A percentile compares a stretch with the other conserved stretches of the same genome.
These are phyloP conservation scores for Cryptococcus maquisensis DNA, from an alignment of 1,284 basidiomycete species.

Conservation along the genomic window DNA sequence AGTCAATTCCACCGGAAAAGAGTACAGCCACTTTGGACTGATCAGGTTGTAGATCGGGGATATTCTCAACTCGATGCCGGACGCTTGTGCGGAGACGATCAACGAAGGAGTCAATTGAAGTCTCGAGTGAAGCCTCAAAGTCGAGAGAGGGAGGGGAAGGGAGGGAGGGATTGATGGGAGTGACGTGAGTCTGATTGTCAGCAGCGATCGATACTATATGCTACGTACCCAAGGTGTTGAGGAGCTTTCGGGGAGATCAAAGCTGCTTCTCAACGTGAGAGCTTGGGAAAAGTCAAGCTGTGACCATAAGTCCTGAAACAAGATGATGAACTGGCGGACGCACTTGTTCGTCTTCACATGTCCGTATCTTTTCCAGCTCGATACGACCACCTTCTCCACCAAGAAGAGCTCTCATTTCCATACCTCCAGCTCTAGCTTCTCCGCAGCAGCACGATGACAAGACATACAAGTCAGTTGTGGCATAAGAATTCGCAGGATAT, in stretches of 20 bases:
- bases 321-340: not conserved
- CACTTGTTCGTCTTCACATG: not conserved
- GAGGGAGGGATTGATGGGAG: constrained; percentile 24
- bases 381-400: constrained; percentile 36
- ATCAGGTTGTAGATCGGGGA: constrained; percentile 37
- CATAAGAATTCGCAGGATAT: constrained; percentile 7
- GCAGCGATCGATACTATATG: not conserved
- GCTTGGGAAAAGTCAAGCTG: constrained; percentile 10
- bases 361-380: constrained; percentile 10
- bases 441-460: constrained; percentile 29
- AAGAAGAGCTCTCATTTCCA: constrained; percentile 29
- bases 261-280: not conserved
- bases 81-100: constrained; percentile 47
- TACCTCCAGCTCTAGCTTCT: constrained; percentile 10
- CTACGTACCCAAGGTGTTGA: constrained; percentile 5
- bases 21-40: constrained; percentile 71
- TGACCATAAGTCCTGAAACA: not conserved
- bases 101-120: constrained; percentile 39
- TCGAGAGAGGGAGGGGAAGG: constrained; percentile 4
- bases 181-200: constrained; percentile 15
- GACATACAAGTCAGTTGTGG: constrained; percentile 14
- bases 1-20: constrained; percentile 96
- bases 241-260: constrained; percentile 6
- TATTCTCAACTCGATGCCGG: constrained; percentile 49
- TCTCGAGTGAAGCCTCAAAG: not conserved